Evolutionary conservation across 441 rosid species (phyloP).

Genomic region (Euphorbia celastroides): DNA sequence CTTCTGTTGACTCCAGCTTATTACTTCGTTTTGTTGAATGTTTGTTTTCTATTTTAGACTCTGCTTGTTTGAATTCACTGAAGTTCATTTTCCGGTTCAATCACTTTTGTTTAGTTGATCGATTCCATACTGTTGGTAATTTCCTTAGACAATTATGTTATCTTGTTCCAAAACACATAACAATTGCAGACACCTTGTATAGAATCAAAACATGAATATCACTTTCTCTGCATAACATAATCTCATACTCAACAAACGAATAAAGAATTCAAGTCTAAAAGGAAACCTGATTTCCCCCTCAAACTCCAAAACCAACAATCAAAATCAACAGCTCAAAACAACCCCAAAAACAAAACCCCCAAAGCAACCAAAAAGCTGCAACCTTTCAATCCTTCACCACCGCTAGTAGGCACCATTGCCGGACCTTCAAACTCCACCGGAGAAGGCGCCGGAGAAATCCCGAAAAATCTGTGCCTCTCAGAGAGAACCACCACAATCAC

Average conservation of each 20-base stretch:
- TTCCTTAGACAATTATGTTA: no score
- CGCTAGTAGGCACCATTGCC: constrained; percentile 58
- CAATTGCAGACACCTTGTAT: no score
- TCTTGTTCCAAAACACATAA: no score
- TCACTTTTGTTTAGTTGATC: no score
- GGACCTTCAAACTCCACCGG: constrained; percentile 50
- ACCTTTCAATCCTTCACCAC: constrained; percentile 28
- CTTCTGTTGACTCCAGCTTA: no score
- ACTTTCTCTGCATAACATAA: constrained; percentile 7
- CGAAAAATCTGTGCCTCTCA: constrained; percentile 27
- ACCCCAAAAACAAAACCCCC: constrained; percentile 26
- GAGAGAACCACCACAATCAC: constrained; percentile 56
- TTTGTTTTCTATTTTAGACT: no score
- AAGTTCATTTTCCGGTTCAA: no score
- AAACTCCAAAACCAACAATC: not conserved
- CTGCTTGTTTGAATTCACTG: no score
- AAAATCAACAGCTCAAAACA: constrained; percentile 17
- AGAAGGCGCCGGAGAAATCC: constrained; percentile 71
- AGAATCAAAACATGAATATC: not conserved
- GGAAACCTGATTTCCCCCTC: constrained; percentile 11
- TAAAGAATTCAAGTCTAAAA: not conserved
- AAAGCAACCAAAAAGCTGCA: constrained; percentile 21
- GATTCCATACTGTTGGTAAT: no score
- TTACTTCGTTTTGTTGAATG: no score
- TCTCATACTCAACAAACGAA: not conserved